phyloP scores from a whole-genome alignment of 805 yeast species.

The Saccharomyces kudriavzevii region DNA sequence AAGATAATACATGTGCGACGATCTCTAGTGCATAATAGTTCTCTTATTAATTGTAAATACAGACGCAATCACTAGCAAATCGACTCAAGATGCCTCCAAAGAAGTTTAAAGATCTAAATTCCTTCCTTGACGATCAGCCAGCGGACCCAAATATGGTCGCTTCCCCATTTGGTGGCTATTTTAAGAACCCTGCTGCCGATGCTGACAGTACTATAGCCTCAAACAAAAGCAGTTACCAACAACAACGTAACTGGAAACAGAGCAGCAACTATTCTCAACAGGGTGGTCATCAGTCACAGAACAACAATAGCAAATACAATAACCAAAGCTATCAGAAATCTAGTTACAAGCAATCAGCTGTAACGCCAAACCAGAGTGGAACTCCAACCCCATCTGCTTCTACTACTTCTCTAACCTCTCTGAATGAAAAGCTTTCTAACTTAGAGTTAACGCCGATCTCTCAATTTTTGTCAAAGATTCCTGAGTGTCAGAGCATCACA shows the following conservation, averaged over 20 bases:
- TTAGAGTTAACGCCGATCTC: conserved; percentile 60
- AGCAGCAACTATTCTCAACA: conserved; percentile 10
- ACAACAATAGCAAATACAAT: conserved; percentile 14
- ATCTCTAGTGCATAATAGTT: not conserved
- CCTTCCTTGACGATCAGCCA: conserved; percentile 25
- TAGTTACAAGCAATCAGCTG: conserved; percentile 28
- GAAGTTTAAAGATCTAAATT: conserved; percentile 25
- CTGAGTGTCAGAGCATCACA: conserved; percentile 28
- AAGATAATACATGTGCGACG: not conserved
- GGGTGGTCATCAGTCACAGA: conserved; percentile 4
- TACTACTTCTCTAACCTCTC: conserved; percentile 63
- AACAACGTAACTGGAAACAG: conserved; percentile 17
- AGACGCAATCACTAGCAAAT: not conserved
- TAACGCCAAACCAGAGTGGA: conserved; percentile 30
- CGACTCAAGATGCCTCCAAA: conserved; percentile 26
- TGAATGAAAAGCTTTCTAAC: conserved; percentile 62
- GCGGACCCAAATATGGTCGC: conserved; percentile 24
- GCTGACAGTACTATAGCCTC: conserved; percentile 1
- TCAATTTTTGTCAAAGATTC: conserved; percentile 36
- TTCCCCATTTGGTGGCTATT: conserved; percentile 31
- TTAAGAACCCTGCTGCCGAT: conserved; percentile 14
- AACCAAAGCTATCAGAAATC: conserved; percentile 10
- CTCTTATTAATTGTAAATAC: not conserved
- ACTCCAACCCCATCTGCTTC: conserved; percentile 44
- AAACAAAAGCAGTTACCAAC: conserved; percentile 15